A percentile compares a stretch with the other conserved stretches of the same genome.
phyloP scores from a whole-genome alignment of 345 rosid species.

The Populus nigra region DNA sequence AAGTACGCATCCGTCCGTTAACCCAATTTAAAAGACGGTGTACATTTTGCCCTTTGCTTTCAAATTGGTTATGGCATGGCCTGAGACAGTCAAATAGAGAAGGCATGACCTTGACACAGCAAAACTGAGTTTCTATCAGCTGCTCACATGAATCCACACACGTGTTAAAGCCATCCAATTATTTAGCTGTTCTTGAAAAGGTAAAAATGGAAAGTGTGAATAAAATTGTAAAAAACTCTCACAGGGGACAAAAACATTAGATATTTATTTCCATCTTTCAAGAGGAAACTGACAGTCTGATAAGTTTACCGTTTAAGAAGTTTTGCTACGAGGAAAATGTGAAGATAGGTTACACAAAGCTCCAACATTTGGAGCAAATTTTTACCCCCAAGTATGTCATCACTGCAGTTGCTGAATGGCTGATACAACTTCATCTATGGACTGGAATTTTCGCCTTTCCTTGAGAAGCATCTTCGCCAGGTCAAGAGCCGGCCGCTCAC shows the following conservation, averaged over 20 bases:
- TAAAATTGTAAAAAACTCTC: too few relatives aligned
- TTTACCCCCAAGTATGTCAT: not conserved
- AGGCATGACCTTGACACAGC: too few relatives aligned
- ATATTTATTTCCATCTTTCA: too few relatives aligned
- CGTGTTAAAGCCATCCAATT: too few relatives aligned
- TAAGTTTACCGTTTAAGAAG: too few relatives aligned
- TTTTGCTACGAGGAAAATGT: too few relatives aligned
- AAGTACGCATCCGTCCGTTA: not conserved
- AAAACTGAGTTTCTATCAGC: too few relatives aligned
- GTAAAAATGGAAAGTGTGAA: not conserved
- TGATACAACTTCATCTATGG: conserved; percentile 63
- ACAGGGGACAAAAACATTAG: too few relatives aligned
- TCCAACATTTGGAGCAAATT: not conserved
- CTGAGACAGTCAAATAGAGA: not conserved
- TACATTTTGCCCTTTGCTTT: not conserved
- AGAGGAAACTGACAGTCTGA: too few relatives aligned
- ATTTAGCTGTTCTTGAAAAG: not conserved
- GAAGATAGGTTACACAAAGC: not conserved
- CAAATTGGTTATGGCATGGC: not conserved
- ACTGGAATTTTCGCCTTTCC: conserved; percentile 66
- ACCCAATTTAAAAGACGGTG: not conserved
- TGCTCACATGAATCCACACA: too few relatives aligned
- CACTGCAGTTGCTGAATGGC: conserved; percentile 34
- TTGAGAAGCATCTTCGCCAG: conserved; percentile 68
- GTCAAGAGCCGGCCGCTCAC: conserved; percentile 73